phyloP scores from a whole-genome alignment of 345 rosid species.

The Eutrema japonicum region DNA sequence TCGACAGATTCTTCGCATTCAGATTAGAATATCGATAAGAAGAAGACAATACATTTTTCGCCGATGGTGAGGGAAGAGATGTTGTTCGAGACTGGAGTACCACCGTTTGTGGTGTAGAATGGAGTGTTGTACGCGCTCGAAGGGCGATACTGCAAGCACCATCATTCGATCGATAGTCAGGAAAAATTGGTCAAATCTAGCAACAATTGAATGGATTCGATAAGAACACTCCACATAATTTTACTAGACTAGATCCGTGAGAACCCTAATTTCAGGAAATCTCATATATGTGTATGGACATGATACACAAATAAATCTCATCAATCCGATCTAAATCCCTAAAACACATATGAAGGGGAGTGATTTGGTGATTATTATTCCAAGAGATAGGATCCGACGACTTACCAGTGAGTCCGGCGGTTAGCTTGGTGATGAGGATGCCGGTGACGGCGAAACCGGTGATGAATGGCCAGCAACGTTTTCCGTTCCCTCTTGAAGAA shows the following conservation, averaged over 20 bases:
- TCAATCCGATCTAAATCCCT: too few relatives aligned
- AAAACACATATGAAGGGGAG: too few relatives aligned
- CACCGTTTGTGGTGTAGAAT: constrained; percentile 80
- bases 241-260: background rate
- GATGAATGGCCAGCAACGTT: too few relatives aligned
- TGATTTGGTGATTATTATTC: too few relatives aligned
- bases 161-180: constrained; percentile 4
- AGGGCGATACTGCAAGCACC: constrained; percentile 51
- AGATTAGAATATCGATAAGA: background rate
- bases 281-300: too few relatives aligned
- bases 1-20: background rate
- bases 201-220: background rate
- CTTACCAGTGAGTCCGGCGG: too few relatives aligned
- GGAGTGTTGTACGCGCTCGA: constrained; percentile 70
- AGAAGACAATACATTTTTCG: constrained; percentile 57
- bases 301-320: too few relatives aligned
- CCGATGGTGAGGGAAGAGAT: constrained; percentile 81
- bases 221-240: background rate
- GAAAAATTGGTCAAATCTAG: background rate
- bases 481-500: too few relatives aligned
- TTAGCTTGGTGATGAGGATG: too few relatives aligned
- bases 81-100: constrained; percentile 84
- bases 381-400: too few relatives aligned
- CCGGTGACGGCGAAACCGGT: too few relatives aligned
- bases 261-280: constrained; percentile 4